phyloP scores from a whole-genome alignment of 345 rosid genomes.

The Eucalyptus cloeziana region DNA sequence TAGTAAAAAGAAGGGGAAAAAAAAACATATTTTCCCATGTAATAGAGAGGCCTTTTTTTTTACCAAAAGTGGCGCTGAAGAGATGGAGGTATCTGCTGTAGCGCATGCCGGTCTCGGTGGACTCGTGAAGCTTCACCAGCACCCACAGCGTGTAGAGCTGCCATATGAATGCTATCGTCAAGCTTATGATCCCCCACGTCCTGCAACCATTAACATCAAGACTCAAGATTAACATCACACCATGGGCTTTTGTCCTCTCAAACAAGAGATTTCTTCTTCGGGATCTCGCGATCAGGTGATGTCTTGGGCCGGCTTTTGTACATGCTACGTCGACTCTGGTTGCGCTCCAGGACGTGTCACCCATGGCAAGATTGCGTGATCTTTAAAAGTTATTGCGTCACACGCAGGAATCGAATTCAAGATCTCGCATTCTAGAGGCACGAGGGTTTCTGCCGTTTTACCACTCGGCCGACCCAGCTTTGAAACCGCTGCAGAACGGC shows the following conservation, averaged over 20 bases:
- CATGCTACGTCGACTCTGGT: background rate
- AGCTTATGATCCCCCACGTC: slow-evolving; percentile 12
- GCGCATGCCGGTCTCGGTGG: slow-evolving; percentile 15
- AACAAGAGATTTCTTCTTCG: background rate
- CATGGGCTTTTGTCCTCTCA: background rate
- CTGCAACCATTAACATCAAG: background rate
- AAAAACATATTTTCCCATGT: too few species aligned
- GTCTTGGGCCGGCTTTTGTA: background rate
- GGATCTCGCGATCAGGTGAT: background rate
- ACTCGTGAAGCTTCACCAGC: slow-evolving; percentile 19
- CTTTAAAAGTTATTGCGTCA: too few species aligned
- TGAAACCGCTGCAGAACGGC: background rate
- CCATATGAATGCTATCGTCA: slow-evolving; percentile 19
- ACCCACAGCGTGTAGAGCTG: slow-evolving; percentile 20
- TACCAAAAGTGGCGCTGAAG: slow-evolving; percentile 12
- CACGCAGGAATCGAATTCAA: too few species aligned
- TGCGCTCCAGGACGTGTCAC: background rate
- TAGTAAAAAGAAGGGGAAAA: background rate
- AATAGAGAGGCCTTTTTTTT: background rate
- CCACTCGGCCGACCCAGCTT: background rate
- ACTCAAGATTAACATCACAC: background rate
- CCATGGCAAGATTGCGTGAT: background rate
- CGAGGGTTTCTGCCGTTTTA: too few species aligned
- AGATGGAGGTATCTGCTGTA: slow-evolving; percentile 23
- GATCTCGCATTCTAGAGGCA: too few species aligned